These are phyloP conservation scores for Cafeteria roenbergensis DNA, from an alignment of 108 stramenopile genomes.

Conservation along the genomic window DNA sequence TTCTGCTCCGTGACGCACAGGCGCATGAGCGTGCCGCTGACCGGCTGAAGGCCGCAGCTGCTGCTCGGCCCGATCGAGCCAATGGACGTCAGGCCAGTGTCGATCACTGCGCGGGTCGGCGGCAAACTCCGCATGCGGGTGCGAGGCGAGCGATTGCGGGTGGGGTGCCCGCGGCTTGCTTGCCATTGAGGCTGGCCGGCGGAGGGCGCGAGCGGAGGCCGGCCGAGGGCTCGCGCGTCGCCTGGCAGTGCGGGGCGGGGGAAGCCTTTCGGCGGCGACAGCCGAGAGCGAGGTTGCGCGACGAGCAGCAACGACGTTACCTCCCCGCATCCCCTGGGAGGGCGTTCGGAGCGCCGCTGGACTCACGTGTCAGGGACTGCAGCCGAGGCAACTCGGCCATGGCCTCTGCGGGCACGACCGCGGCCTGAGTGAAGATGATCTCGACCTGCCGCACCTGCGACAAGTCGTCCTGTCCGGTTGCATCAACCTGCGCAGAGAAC, in stretches of 20 bases:
- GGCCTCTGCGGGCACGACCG: background rate
- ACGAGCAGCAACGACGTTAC: background rate
- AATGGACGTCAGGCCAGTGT: conserved; percentile 5
- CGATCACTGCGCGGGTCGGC: background rate
- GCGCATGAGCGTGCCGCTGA: background rate
- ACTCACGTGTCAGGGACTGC: background rate
- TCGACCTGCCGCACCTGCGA: background rate
- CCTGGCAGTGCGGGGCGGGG: background rate
- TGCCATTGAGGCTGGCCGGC: background rate
- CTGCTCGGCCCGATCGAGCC: background rate
- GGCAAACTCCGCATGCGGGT: background rate
- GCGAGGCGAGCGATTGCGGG: background rate
- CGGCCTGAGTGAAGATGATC: background rate
- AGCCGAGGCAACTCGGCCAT: background rate
- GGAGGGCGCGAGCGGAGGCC: background rate
- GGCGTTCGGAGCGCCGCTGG: background rate
- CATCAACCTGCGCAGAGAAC: too few relatives aligned
- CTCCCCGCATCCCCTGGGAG: background rate
- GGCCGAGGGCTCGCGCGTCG: too few relatives aligned
- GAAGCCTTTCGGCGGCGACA: background rate
- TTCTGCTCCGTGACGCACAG: conserved; percentile 6
- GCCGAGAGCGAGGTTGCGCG: background rate
- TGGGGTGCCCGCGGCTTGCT: too few relatives aligned
- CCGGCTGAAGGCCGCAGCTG: background rate
- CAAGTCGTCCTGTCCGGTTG: background rate